These are phyloP conservation scores for Jaapia argillacea DNA, from an alignment of 768 basidiomycete species.

Conservation along the genomic window DNA sequence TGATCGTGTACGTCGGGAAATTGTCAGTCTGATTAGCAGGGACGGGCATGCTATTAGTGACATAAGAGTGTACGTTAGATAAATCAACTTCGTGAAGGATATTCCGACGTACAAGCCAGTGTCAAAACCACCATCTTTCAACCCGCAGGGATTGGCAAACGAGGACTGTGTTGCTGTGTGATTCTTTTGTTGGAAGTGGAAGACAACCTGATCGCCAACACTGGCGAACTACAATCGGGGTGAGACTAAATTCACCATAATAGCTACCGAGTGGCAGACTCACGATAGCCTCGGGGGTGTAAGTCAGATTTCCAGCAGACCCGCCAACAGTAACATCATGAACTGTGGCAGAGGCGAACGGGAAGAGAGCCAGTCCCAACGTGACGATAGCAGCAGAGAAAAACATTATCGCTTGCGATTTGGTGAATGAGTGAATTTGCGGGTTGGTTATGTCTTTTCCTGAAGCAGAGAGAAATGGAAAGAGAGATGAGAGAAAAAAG, in stretches of 20 bases:
- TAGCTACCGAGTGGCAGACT: no score
- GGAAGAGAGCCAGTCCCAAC: constrained; percentile 33
- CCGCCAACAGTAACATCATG: constrained; percentile 47
- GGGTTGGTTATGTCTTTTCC: not conserved
- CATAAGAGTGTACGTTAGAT: not conserved
- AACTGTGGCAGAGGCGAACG: constrained; percentile 39
- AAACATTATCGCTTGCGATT: constrained; percentile 24
- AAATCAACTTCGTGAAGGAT: not conserved
- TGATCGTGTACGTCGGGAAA: constrained; percentile 39
- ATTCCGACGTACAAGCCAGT: constrained; percentile 42
- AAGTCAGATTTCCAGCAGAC: constrained; percentile 29
- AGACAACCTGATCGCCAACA: constrained; percentile 49
- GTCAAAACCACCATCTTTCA: constrained; percentile 39
- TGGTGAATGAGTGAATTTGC: constrained; percentile 3
- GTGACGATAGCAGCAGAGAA: constrained; percentile 35
- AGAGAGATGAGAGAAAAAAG: not conserved
- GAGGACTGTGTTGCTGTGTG: constrained; percentile 24
- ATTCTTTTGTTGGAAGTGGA: constrained; percentile 50
- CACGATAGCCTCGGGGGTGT: constrained; percentile 45
- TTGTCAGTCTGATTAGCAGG: constrained; percentile 36
- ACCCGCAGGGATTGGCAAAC: constrained; percentile 37
- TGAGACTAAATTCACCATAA: no score
- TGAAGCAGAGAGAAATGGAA: not conserved
- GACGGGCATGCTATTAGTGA: constrained; percentile 35
- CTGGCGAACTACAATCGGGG: constrained; percentile 27